These are phyloP conservation scores for slime mould (Dictyostelium discoideum) DNA, from an alignment of 78 protist genomes.

Conservation along the genomic window DNA sequence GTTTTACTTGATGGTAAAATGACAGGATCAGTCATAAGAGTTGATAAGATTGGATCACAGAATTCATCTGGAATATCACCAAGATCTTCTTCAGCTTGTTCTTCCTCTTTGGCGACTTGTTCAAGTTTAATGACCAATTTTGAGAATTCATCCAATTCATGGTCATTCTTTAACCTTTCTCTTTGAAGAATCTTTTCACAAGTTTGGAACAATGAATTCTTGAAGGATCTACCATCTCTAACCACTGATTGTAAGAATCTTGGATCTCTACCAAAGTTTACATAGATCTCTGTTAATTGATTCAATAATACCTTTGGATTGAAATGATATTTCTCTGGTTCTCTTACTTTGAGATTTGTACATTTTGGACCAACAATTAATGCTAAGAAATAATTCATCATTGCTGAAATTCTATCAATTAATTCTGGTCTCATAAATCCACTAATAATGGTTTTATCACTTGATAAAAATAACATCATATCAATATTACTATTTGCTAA, in stretches of 20 bases:
- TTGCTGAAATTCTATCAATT: conserved; percentile 73
- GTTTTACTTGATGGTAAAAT: conserved; percentile 71
- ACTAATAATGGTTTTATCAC: neutral
- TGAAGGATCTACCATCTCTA: conserved; percentile 75
- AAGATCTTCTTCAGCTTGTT: conserved; percentile 58
- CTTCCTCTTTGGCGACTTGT: conserved; percentile 15
- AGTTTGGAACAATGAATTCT: conserved; percentile 18
- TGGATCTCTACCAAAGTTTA: conserved; percentile 19
- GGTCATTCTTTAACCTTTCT: conserved; percentile 37
- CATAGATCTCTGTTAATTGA: conserved; percentile 72
- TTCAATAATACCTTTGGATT: conserved; percentile 59
- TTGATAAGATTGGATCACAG: conserved; percentile 76
- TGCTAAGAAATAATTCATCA: conserved; percentile 73
- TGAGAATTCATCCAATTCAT: conserved; percentile 25
- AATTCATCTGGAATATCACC: conserved; percentile 85
- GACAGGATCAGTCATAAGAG: conserved; percentile 87
- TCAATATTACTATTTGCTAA: conserved; percentile 66
- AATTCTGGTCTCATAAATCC: conserved; percentile 77
- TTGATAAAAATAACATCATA: conserved; percentile 47
- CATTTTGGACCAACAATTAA: conserved; percentile 78
- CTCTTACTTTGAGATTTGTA: conserved; percentile 78
- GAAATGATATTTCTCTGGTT: conserved; percentile 70
- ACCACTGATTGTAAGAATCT: conserved; percentile 42
- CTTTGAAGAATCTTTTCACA: conserved; percentile 53
- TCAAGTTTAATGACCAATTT: conserved; percentile 36